phyloP scores from a whole-genome alignment of 2,329 filamentous ascomycete species.

The Colletotrichum falcatum region DNA sequence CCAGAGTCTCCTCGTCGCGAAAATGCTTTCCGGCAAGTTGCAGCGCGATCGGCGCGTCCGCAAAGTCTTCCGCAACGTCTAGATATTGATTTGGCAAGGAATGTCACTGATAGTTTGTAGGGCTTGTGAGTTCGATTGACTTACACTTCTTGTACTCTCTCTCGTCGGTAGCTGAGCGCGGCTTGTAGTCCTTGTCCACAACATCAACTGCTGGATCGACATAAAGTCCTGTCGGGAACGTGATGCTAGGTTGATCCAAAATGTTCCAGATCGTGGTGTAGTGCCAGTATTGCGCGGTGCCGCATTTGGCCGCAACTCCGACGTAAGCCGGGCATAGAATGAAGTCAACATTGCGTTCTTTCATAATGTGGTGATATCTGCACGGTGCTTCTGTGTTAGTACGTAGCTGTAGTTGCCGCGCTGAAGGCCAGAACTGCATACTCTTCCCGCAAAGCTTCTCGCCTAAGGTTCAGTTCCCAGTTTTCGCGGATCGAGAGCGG shows the following conservation, averaged over 20 bases:
- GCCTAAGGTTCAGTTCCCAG: slow-evolving; percentile 43
- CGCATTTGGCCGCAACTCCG: slow-evolving; percentile 43
- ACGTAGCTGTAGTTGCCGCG: slow-evolving; percentile 47
- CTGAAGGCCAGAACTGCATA: slow-evolving; percentile 53
- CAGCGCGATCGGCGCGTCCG: slow-evolving; percentile 13
- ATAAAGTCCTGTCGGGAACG: slow-evolving; percentile 45
- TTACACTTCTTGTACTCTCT: slow-evolving; percentile 34
- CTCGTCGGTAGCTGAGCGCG: slow-evolving; percentile 15
- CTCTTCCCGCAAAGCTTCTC: slow-evolving; percentile 39
- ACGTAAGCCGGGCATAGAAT: slow-evolving; percentile 46
- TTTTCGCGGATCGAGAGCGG: slow-evolving; percentile 40
- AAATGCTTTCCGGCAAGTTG: slow-evolving; percentile 31
- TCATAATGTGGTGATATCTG: slow-evolving; percentile 42
- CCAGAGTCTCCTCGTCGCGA: slow-evolving; percentile 33
- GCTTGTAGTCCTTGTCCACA: slow-evolving; percentile 9
- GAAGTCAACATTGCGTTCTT: slow-evolving; percentile 45
- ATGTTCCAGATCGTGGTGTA: slow-evolving; percentile 51
- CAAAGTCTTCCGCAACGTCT: slow-evolving; percentile 16
- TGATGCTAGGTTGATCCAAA: slow-evolving; percentile 46
- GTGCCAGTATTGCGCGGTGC: slow-evolving; percentile 44
- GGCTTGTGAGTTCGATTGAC: background rate
- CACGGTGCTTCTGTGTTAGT: background rate
- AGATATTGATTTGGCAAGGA: background rate
- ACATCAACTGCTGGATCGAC: slow-evolving; percentile 16
- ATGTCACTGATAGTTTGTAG: background rate